Percentiles rank a stretch among this genome's conserved stretches.
These are phyloP conservation scores for Moesziomyces antarcticus DNA, from an alignment of 1,284 basidiomycete genomes.

Conservation along the genomic window DNA sequence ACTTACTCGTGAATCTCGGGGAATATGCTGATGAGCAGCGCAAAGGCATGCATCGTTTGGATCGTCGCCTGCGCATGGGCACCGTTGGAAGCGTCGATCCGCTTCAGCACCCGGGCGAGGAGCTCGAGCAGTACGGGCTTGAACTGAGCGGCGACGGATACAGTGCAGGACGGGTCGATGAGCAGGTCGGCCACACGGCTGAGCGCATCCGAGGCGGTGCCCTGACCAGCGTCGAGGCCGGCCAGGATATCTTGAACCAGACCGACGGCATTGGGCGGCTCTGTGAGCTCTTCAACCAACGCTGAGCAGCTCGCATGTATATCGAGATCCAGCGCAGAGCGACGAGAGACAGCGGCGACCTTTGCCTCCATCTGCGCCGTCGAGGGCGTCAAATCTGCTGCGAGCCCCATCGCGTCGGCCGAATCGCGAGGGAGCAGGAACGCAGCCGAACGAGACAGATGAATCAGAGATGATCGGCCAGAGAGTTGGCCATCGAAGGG, in stretches of 20 bases:
- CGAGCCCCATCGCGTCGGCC: constrained; percentile 17
- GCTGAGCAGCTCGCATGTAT: constrained; percentile 16
- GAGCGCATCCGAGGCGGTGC: constrained; percentile 32
- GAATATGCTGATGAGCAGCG: constrained; percentile 52
- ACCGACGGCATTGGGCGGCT: background rate
- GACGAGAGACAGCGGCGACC: constrained; percentile 4
- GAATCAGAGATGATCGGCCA: too few relatives aligned
- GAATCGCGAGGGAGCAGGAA: background rate
- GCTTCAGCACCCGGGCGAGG: constrained; percentile 49
- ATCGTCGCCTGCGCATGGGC: constrained; percentile 8
- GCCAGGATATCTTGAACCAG: constrained; percentile 1
- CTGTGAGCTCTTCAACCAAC: constrained; percentile 18
- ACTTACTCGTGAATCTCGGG: constrained; percentile 48
- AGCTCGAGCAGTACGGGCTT: constrained; percentile 65
- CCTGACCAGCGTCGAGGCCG: constrained; percentile 6
- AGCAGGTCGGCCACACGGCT: constrained; percentile 58
- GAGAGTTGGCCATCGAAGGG: background rate
- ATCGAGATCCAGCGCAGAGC: constrained; percentile 33
- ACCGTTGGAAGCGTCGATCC: constrained; percentile 8
- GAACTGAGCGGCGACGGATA: constrained; percentile 56
- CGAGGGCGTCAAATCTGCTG: background rate
- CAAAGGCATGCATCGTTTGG: constrained; percentile 26
- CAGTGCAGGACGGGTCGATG: constrained; percentile 52
- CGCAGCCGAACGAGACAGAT: too few relatives aligned
- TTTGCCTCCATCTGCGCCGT: background rate